Evolutionary conservation across 352 stramenopile species (phyloP), one percentile per base, ranked within the genome.

Genomic region (Pythium oligandrum): DNA sequence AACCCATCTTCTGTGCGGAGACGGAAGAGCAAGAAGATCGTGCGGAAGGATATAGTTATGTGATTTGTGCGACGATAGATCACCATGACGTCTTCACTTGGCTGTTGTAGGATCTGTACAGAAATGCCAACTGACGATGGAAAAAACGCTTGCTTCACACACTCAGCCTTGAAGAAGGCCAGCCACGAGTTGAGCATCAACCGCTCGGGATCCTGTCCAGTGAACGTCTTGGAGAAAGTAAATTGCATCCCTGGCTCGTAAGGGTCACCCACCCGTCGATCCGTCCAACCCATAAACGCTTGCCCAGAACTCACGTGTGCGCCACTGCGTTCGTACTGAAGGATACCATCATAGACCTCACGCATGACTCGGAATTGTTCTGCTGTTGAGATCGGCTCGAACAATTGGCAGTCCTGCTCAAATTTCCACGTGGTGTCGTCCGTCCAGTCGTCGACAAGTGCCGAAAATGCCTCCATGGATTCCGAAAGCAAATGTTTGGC

Each of bases 21-120:
- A 6, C 78, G 78, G 55, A 84, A 89, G 40, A 89, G 62, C 48
- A 89, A 51, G 55, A 81, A 85, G 30, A 88, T 75, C 1, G 78
- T 83, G 61, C 82, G 75, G 54, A 86, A 80, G 10, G 63, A 64
- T 32, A 64, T 63, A 80, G 61, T 3, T 58, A 53, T 8, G 61
- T 86, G 85, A 47, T 70, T 60, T 31, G 75, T 86, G 55, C 83
- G 69, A 36, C 78, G 78, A 4, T 69, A 71, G 46, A 89, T 70
- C 33, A 89, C 63, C 10, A 73, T 49, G 17, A 75, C 67, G 45
- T 86, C 73, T 17, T 71, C 66, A 55, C 61, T 83, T 34, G 85
- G 46, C 8, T 68, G 57, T 59, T 86, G 75, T 10, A 86, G 40
- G 9, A 72, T 63, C 57, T 78, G 57, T 4, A 86, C 60, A 4